A percentile compares a stretch with the other conserved stretches of the same genome.
These are phyloP conservation scores for Escallonia herrerae DNA, from an alignment of 129 eudicot species.

Conservation along the genomic window DNA sequence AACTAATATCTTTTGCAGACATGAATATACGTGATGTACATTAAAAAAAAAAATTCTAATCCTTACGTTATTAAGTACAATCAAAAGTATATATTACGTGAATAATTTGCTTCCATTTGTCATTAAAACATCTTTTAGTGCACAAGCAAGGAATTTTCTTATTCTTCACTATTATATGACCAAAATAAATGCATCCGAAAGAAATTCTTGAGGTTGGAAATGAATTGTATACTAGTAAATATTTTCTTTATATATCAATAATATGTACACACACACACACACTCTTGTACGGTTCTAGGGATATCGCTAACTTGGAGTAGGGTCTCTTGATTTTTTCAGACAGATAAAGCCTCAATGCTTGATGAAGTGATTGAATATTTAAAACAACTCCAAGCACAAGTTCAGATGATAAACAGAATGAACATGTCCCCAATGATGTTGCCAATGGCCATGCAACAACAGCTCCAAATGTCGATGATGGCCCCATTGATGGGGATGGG, in stretches of 20 bases:
- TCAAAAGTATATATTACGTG: no score
- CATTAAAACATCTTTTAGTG: no score
- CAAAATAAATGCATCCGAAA: neutral
- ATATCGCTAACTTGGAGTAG: neutral
- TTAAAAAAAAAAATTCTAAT: no score
- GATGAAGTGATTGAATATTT: conserved; percentile 85
- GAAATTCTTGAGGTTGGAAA: no score
- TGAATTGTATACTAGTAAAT: no score
- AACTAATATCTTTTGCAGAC: no score
- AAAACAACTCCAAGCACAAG: conserved; percentile 79
- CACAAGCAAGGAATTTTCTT: neutral
- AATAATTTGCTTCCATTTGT: no score
- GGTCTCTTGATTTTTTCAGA: conserved; percentile 20
- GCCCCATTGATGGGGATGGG: conserved; percentile 56
- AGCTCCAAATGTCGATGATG: conserved; percentile 66
- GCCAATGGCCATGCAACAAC: conserved; percentile 66
- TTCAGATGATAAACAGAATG: conserved; percentile 63
- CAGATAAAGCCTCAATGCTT: conserved; percentile 90
- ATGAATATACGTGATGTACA: no score
- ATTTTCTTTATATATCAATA: no score
- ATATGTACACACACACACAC: no score
- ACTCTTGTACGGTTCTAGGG: neutral
- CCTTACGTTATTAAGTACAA: no score
- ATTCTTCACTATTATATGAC: neutral
- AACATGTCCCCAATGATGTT: conserved; percentile 64